Evolutionary conservation across 148 eudicot genomes (phyloP), one percentile per base, ranked within the genome.

Genomic region (Bassia scoparia): DNA sequence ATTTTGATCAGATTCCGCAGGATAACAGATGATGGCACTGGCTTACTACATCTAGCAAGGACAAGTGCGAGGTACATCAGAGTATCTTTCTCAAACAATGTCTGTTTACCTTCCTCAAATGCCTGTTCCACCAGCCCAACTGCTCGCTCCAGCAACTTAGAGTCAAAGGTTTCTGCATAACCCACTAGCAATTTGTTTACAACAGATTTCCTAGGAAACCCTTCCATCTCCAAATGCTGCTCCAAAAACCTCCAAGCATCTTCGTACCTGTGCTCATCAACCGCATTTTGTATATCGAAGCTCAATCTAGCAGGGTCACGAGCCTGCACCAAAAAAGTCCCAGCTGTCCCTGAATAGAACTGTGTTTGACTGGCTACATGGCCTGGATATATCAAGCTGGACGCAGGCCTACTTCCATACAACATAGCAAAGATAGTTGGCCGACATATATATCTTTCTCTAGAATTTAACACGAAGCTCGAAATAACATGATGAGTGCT

Each of bases 151-250:
- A 89, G 84, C 89, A 89, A 85, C 29, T 66, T 74, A 55, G 80
- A n/a, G 33, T 89, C 88, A 50, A 67, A 68, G 80, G 87, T 89
- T 86, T 80, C 87, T 0, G 96, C 84, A 77, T 78, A 85, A 70
- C 81, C 76, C n/a, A 77, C 64, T 59, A 95, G 74, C 52, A 95
- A 70, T 76, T 74, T 80, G 76, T 86, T 88, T 30, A 88, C 83
- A 34, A 87, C 74, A 23, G 86, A 84, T 77, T 87, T 95, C 64
- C 97, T 78, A 53, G 97, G 96, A 82, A 89, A 95, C n/a, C 98
- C 98, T 72, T 88, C 97, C 86, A 95, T 85, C 41, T 82, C 83
- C 92, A 89, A 86, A 50, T 91, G 96, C 70, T 83, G 90, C 71
- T 88, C 84, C 34, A 84, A 85, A 80, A 87, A 79, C 64, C 79